phyloP scores from a whole-genome alignment of 495 filamentous ascomycete genomes.

The Hypoxylon rickii region DNA sequence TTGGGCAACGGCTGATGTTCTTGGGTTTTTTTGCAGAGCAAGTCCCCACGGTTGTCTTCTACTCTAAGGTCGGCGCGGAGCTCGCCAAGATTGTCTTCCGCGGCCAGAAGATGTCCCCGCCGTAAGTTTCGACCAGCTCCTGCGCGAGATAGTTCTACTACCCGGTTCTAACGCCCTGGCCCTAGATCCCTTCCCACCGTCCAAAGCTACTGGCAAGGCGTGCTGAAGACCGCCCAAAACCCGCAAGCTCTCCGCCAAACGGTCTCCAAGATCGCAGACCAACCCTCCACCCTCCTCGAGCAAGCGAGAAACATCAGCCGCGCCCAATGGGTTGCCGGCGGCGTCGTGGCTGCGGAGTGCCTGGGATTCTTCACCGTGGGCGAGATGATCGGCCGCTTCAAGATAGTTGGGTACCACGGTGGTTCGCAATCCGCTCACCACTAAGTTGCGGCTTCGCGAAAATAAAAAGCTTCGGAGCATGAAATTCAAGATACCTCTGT shows the following conservation, averaged over 20 bases:
- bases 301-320: conserved; percentile 69
- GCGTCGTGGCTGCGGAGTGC: conserved; percentile 81
- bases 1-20: conserved; percentile 34
- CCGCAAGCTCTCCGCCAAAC: conserved; percentile 54
- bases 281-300: conserved; percentile 57
- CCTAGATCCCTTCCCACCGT: conserved; percentile 75
- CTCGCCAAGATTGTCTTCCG: conserved; percentile 83
- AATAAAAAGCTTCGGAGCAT: conserved; percentile 2
- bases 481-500: conserved; percentile 27
- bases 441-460: conserved; percentile 33
- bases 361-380: conserved; percentile 97
- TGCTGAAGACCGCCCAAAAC: conserved; percentile 69
- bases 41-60: conserved; percentile 86
- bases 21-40: conserved; percentile 66
- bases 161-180: conserved; percentile 35
- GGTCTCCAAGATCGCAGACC: conserved; percentile 39
- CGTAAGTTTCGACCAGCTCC: conserved; percentile 65
- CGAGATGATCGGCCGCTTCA: conserved; percentile 92
- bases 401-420: conserved; percentile 90
- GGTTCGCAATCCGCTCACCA: conserved; percentile 67
- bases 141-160: neutral
- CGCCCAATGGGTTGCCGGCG: conserved; percentile 68
- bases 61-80: conserved; percentile 85
- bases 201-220: conserved; percentile 82
- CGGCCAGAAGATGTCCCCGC: conserved; percentile 88